Conservation (phyloP, 169 alveolate species). For the Perkinsus olseni region DNA sequence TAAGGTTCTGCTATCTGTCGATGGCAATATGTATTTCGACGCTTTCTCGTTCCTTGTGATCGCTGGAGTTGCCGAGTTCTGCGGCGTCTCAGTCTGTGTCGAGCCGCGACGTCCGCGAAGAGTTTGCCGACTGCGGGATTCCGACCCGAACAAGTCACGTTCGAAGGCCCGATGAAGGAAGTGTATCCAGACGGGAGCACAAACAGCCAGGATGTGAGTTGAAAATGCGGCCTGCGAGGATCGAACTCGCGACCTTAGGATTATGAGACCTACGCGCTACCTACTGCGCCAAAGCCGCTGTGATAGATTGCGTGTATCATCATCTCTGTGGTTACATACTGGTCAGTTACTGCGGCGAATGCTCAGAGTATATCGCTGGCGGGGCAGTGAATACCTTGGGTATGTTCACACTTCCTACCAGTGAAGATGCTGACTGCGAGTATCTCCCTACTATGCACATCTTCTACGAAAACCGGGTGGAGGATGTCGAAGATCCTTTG, state of each 20-base stretch:
- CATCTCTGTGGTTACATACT: background rate
- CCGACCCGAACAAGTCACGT: background rate
- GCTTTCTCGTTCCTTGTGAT: background rate
- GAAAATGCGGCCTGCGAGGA: background rate
- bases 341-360: background rate
- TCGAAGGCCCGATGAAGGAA: background rate
- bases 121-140: background rate
- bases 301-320: background rate
- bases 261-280: constrained; percentile 3
- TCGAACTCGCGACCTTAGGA: constrained; percentile 4
- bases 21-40: background rate
- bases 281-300: background rate
- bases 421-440: background rate
- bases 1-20: background rate
- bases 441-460: background rate
- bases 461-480: background rate
- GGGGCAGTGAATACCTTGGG: background rate
- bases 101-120: background rate
- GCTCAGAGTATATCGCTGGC: background rate
- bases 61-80: background rate
- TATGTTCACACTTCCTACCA: background rate
- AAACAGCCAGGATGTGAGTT: background rate
- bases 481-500: background rate
- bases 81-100: background rate
- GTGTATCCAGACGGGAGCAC: background rate